A percentile compares a stretch with the other conserved stretches of the same genome.
Conservation (phyloP, 2,329 filamentous ascomycete genomes). For the Nemania abortiva region DNA sequence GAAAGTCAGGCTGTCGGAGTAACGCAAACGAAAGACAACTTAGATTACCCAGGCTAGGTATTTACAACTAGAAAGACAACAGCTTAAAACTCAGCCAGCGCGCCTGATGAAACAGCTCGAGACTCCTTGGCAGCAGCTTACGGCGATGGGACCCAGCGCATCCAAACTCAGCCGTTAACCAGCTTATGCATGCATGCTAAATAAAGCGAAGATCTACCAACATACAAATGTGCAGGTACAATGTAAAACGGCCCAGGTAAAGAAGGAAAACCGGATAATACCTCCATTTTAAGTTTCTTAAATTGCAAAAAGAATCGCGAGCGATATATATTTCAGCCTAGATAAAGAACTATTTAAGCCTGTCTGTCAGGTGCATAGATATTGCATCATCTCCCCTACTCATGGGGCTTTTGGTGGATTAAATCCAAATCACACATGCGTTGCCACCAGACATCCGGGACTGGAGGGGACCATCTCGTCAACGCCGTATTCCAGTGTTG, state of each 20-base stretch:
- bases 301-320: not conserved
- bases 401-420: not conserved
- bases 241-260: not conserved
- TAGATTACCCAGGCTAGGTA: no score
- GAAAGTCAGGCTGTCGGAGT: not conserved
- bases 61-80: no score
- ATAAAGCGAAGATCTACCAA: not conserved
- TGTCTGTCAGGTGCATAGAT: not conserved
- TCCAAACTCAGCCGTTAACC: not conserved
- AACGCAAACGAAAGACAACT: not conserved
- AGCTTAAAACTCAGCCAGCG: slow-evolving; percentile 13
- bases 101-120: slow-evolving; percentile 27
- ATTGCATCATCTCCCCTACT: not conserved
- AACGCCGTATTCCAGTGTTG: not conserved
- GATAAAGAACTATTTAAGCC: not conserved
- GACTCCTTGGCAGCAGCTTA: slow-evolving; percentile 10
- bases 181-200: not conserved
- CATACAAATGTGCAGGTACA: no score
- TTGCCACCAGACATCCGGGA: slow-evolving; percentile 16
- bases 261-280: not conserved
- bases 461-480: slow-evolving; percentile 7
- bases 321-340: not conserved
- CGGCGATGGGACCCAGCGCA: not conserved
- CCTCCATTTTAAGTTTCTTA: not conserved
- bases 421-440: slow-evolving; percentile 12